Evolutionary conservation across 2,329 filamentous ascomycete genomes (phyloP).

Genomic region (Xylaria sp.): DNA sequence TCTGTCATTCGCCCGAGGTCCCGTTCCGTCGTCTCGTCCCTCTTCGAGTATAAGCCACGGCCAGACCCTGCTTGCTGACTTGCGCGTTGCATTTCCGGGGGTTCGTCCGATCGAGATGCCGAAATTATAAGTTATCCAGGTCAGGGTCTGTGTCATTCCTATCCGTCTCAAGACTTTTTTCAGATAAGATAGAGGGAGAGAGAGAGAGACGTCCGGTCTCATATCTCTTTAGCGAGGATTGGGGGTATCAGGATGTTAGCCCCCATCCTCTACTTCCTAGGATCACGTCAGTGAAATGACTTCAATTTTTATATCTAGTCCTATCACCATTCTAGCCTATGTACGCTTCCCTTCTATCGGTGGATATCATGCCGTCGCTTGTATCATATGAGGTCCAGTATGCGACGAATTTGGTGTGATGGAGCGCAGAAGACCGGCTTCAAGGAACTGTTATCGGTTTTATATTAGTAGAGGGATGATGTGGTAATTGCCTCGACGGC

Average conservation of each 20-base stretch:
- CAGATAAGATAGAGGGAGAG: too few species aligned
- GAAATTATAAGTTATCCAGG: neutral
- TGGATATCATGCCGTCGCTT: neutral
- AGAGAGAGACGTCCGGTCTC: neutral
- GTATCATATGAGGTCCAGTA: neutral
- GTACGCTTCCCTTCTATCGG: neutral
- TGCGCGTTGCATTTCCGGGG: neutral
- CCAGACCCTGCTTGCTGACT: neutral
- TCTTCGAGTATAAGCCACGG: too few species aligned
- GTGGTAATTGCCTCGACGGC: neutral
- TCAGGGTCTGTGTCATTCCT: neutral
- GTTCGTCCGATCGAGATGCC: conserved; percentile 12
- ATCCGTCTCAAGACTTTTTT: neutral
- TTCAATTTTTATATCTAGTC: neutral
- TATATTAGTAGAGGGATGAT: neutral
- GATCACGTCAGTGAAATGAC: neutral
- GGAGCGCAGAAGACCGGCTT: neutral
- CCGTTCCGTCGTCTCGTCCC: neutral
- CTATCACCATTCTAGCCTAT: neutral
- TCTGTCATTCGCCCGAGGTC: neutral
- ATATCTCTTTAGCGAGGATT: neutral
- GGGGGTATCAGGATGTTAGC: neutral
- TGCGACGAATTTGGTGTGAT: neutral
- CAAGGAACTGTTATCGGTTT: neutral
- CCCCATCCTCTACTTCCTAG: neutral